Evolutionary conservation across 2,329 filamentous ascomycete species (phyloP), one percentile per base, ranked within the genome.

Genomic region (Podosphaera fusca): DNA sequence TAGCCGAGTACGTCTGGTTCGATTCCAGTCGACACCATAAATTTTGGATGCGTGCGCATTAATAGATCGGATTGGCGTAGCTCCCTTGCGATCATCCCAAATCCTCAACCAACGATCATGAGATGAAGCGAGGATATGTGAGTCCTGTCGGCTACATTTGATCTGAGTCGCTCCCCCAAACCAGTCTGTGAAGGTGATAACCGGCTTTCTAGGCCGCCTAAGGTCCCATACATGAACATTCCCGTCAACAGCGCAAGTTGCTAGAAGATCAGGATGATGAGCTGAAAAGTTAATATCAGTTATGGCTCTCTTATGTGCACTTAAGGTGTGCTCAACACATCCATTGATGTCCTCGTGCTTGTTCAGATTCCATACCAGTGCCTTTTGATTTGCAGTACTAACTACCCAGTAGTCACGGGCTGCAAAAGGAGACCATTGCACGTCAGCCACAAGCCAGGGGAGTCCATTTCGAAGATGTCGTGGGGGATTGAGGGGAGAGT

Each of bases 211-310:
- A 0, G 87, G 82, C 55, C 78, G 76, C 40, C 89, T 79, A 51
- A 95, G 72, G 70, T 95, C 89, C 87, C 90, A 95, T 64, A 82
- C 87, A 68, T 94, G 87, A 7, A 95, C 85, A 65, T 88, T 94
- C 55, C 88, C 92, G 69, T 95, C 89, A 35, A 95, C 86, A 2
- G 87, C 85, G 68, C 88, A 95, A 0, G 90, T 95, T 8, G 88
- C 86, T 14, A 95, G 77, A 49, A 89, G 74, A 66, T 95, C 89
- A 0, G 88, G 87, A 66, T 95, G 85, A 63, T 94, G 87, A 4
- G 89, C 88, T 0, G 87, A 94, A 69, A 95, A 95, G 68, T 95
- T 95, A 69, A 95, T 88, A 67, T 95, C 89, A 6, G 89, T 95
- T 63, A 95, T 95, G 60, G 89, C 88, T 62, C 90, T 79, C 51